A percentile compares a stretch with the other conserved stretches of the same genome.
phyloP scores from a whole-genome alignment of 345 rosid genomes.

The Eucalyptus pauciflora region DNA sequence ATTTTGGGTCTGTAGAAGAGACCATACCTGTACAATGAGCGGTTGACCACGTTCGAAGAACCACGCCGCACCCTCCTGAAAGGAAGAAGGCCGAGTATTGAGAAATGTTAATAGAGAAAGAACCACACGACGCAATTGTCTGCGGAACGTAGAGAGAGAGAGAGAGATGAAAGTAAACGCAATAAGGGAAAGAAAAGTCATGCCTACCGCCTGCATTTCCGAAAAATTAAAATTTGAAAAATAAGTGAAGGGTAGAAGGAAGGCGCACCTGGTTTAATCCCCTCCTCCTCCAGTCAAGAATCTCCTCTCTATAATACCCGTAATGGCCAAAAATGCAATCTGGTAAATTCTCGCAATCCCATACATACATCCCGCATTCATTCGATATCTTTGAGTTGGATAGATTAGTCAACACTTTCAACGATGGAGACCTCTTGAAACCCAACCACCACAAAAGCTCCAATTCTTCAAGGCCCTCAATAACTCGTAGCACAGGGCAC shows the following conservation, averaged over 20 bases:
- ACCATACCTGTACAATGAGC: no score
- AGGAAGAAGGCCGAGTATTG: no score
- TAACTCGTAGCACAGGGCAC: not conserved
- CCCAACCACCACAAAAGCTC: fast-evolving
- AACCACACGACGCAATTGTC: no score
- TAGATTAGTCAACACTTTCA: not conserved
- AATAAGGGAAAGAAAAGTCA: not conserved
- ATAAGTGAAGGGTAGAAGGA: not conserved
- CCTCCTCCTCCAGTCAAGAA: not conserved
- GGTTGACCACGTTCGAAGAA: no score
- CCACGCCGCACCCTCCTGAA: no score
- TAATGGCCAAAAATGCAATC: fast-evolving
- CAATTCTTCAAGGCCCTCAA: not conserved
- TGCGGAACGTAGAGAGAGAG: no score
- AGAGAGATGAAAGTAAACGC: not conserved
- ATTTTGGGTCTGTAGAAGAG: no score
- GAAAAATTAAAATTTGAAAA: not conserved
- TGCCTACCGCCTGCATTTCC: not conserved
- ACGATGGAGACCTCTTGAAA: fast-evolving
- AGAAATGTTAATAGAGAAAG: no score
- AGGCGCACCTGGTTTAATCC: not conserved
- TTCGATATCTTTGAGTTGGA: not conserved
- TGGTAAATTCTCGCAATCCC: fast-evolving
- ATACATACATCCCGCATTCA: not conserved
- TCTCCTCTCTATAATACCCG: not conserved